Conservation (phyloP, 164 flowering plant species). For the Magnolia sinica region DNA sequence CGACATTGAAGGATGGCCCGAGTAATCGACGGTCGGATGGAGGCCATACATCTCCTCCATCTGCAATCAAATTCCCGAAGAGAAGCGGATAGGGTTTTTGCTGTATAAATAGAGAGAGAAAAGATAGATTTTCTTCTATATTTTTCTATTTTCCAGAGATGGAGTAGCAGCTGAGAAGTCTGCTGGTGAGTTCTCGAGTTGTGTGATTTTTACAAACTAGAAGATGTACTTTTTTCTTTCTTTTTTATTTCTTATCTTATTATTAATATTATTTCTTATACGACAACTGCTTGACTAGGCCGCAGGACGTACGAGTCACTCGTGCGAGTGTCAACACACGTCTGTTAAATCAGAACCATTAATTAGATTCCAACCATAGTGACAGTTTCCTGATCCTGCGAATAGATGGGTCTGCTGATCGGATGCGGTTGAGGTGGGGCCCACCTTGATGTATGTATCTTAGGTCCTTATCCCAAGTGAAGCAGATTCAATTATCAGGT, state of each 20-base stretch:
- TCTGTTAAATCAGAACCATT: not conserved
- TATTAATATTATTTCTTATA: not conserved
- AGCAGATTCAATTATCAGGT: too few relatives aligned
- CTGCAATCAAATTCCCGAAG: not conserved
- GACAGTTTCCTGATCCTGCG: too few relatives aligned
- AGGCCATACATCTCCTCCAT: conserved; percentile 71
- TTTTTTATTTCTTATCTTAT: not conserved
- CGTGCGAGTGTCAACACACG: not conserved
- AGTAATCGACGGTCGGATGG: conserved; percentile 33
- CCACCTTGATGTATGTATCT: too few relatives aligned
- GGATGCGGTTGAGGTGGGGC: too few relatives aligned
- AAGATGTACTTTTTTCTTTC: conserved; percentile 3
- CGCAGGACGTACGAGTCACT: not conserved
- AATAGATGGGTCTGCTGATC: too few relatives aligned
- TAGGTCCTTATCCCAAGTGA: too few relatives aligned
- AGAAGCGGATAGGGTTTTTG: not conserved
- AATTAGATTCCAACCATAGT: too few relatives aligned
- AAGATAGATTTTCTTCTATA: not conserved
- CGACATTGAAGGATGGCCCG: conserved; percentile 41
- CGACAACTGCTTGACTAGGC: not conserved
- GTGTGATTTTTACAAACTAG: conserved; percentile 31
- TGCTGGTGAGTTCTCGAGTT: conserved; percentile 19
- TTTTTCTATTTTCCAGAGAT: conserved; percentile 17
- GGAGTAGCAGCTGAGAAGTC: conserved; percentile 21
- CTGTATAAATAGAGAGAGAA: not conserved